Conservation (phyloP, 352 stramenopile genomes). For the Thalassiosira mediterranea region DNA sequence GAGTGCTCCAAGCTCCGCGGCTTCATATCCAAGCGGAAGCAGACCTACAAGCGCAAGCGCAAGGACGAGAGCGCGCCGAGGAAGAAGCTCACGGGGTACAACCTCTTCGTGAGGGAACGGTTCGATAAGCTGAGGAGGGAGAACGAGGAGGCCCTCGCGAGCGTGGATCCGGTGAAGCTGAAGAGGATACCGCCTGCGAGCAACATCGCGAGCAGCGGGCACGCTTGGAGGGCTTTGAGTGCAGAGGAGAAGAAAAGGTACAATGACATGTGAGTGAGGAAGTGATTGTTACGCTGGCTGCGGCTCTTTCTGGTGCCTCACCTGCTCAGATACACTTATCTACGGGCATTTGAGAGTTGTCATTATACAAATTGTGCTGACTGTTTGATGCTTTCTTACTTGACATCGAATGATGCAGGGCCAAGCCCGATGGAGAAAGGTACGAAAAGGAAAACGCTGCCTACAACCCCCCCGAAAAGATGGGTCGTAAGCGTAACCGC, state of each 20-base stretch:
- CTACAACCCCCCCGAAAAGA: constrained; percentile 74
- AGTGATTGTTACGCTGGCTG: too few relatives aligned
- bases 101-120: constrained; percentile 79
- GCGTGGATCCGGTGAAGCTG: constrained; percentile 58
- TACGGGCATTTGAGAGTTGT: background rate
- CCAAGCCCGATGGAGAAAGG: constrained; percentile 64
- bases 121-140: constrained; percentile 74
- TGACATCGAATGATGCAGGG: constrained; percentile 28
- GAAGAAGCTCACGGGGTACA: constrained; percentile 73
- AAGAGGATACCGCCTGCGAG: constrained; percentile 69
- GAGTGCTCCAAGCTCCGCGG: constrained; percentile 70
- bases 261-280: constrained; percentile 62
- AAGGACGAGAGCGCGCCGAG: constrained; percentile 69
- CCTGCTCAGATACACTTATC: background rate
- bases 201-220: constrained; percentile 63
- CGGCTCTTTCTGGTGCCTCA: too few relatives aligned
- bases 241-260: constrained; percentile 73
- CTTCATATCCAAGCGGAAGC: constrained; percentile 76
- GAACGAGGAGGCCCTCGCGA: constrained; percentile 73
- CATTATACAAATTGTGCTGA: background rate
- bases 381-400: constrained; percentile 2
- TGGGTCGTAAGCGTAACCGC: constrained; percentile 30
- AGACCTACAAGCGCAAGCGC: constrained; percentile 77
- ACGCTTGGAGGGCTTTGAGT: constrained; percentile 69
- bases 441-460: constrained; percentile 78